Percentiles rank a stretch among this genome's conserved stretches.
phyloP scores from a whole-genome alignment of 495 filamentous ascomycete species.

The Lentithecium fluviatile region DNA sequence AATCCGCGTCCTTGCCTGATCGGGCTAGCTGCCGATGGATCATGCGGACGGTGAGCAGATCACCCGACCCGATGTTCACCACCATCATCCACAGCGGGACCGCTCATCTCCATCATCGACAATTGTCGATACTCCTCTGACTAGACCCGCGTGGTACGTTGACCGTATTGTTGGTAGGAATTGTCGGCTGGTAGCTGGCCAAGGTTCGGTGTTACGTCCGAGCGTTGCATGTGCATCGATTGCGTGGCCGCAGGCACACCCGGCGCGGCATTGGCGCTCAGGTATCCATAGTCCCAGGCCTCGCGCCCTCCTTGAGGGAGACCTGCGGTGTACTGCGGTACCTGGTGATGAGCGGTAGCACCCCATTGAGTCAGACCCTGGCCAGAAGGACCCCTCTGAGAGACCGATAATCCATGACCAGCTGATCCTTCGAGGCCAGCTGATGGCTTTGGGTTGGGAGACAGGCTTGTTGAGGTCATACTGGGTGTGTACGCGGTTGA shows the following conservation, averaged over 20 bases:
- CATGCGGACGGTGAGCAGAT: constrained; percentile 5
- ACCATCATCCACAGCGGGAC: no score
- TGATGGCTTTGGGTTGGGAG: constrained; percentile 31
- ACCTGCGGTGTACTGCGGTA: constrained; percentile 26
- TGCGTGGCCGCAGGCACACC: constrained; percentile 28
- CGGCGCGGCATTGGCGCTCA: constrained; percentile 21
- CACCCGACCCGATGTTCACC: constrained; percentile 8
- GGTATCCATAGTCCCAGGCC: constrained; percentile 35
- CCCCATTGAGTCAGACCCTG: constrained; percentile 35
- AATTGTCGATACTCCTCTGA: background rate
- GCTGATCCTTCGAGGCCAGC: constrained; percentile 35
- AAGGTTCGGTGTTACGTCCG: constrained; percentile 26
- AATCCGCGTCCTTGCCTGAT: constrained; percentile 12
- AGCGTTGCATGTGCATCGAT: constrained; percentile 35
- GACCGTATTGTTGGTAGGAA: constrained; percentile 34
- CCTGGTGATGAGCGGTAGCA: constrained; percentile 23
- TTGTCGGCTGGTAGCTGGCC: constrained; percentile 27
- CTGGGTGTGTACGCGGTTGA: constrained; percentile 28
- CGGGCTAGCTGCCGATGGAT: constrained; percentile 17
- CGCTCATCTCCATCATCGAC: constrained; percentile 13
- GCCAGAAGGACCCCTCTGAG: constrained; percentile 21
- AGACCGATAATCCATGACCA: constrained; percentile 27
- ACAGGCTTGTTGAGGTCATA: constrained; percentile 31
- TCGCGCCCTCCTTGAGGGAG: constrained; percentile 20
- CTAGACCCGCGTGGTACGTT: constrained; percentile 36